Base-by-base conservation (phyloP, 371 early-diverging fungal species). In the Actinomucor elegans region DNA sequence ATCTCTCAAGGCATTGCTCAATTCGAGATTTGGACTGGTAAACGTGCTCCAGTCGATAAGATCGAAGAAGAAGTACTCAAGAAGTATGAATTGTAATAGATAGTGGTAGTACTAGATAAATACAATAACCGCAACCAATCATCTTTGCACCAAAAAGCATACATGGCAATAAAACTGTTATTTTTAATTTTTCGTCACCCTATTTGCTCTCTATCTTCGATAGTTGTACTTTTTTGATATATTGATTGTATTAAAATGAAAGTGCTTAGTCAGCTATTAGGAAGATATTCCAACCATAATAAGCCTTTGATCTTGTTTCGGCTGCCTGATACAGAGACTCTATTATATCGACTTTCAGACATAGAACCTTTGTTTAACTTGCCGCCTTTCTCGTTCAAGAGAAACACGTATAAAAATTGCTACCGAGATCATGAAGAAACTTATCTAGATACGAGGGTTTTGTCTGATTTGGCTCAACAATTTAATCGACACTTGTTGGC, bases 1-100 rank as follows among this genome's bases (percentile, higher is more conserved):
- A 79, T 94, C 47, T 91, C 90, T 64, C 97, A 98, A 67, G 98
- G 96, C 11, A 72, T 90, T 40, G 91, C 90, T 61, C 97, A 98
- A 69, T 83, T 88, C 46, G 79, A 81, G 47, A 77, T 77, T 33
- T 92, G 91, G 91, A 86, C 87, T 4, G 80, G 85, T 28, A 69
- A 79, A 18, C 71, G 65, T 24, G 84, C 88, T 14, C 88, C 86
- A 5, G 53, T 53, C 23, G 49, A 68, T 14, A 61, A 57, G 28
- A 80, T 83, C 35, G 73, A 73, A 45, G 62, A 45, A 11, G 59
- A 74, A 59, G 78, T 80, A 0, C 52, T 74, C 37, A 68, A 63
- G 38, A 71, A 64, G 34, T 77, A 77, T 33, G 72, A 69, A 50
- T 49, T 60, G 14, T 60, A 50, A 54, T 23, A 23, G n/a, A n/a